phyloP scores from a whole-genome alignment of 495 filamentous ascomycete species.

The Aspergillus homomorphus region DNA sequence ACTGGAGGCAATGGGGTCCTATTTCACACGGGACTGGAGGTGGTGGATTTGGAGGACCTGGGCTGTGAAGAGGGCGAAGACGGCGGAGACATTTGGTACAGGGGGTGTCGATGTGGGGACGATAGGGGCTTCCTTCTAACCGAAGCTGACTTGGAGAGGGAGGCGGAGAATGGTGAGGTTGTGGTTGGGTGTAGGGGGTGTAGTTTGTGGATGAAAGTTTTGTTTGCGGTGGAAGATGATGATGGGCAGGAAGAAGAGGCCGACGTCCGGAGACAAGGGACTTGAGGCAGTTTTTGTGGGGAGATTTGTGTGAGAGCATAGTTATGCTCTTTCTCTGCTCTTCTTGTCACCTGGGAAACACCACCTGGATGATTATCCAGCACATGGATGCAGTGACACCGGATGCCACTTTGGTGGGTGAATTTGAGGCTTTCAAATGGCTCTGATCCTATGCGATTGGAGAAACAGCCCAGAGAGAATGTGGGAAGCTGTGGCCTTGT shows the following conservation, averaged over 20 bases:
- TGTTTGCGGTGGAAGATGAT: slow-evolving; percentile 60
- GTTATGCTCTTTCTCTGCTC: not conserved
- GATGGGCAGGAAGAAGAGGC: not conserved
- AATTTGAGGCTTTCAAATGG: too few relatives aligned
- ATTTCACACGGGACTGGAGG: slow-evolving; percentile 70
- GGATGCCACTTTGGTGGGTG: too few relatives aligned
- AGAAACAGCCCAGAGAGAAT: too few relatives aligned
- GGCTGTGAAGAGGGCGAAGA: slow-evolving; percentile 46
- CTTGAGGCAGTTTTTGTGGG: slow-evolving; percentile 4
- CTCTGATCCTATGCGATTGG: too few relatives aligned
- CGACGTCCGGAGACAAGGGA: not conserved
- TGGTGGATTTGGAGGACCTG: slow-evolving; percentile 81
- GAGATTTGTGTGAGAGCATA: not conserved
- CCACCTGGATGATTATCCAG: not conserved
- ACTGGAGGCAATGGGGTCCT: slow-evolving; percentile 20
- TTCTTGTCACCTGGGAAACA: not conserved
- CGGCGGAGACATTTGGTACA: slow-evolving; percentile 52
- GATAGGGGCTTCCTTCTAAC: slow-evolving; percentile 64
- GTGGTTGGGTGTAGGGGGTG: slow-evolving; percentile 76
- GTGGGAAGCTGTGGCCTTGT: too few relatives aligned
- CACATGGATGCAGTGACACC: too few relatives aligned
- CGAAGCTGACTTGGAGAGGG: slow-evolving; percentile 68
- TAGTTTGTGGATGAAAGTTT: slow-evolving; percentile 75
- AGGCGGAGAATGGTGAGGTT: slow-evolving; percentile 61
- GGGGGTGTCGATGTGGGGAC: slow-evolving; percentile 78